Conservation (phyloP, 768 basidiomycete species). For the Mrakia gelida region DNA sequence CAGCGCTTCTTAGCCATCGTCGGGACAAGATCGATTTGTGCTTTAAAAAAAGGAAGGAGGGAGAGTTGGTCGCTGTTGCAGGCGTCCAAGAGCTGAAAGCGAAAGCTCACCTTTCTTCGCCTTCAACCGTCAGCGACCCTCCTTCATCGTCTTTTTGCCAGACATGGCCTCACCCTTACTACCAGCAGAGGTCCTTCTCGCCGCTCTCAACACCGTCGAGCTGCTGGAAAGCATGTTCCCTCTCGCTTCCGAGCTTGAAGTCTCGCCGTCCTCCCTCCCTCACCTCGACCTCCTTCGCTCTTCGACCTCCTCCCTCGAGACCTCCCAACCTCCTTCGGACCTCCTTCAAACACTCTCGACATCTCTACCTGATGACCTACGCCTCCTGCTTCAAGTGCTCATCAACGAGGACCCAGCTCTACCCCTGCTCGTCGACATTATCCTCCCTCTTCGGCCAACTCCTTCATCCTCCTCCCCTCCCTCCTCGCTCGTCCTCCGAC, state of each 20-base stretch:
- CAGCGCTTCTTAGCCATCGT: neutral
- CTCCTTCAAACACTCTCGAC: slow-evolving; percentile 17
- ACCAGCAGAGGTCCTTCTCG: slow-evolving; percentile 23
- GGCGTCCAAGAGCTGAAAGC: neutral
- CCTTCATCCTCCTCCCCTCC: neutral
- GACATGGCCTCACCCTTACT: neutral
- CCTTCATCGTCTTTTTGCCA: neutral
- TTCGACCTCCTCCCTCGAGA: neutral
- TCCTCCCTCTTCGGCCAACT: slow-evolving; percentile 17
- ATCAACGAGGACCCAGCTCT: neutral
- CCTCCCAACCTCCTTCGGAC: neutral
- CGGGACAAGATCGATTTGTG: neutral
- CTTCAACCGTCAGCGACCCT: neutral
- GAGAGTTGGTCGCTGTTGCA: neutral
- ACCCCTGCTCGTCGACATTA: neutral
- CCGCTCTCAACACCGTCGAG: slow-evolving; percentile 36
- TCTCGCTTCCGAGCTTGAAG: slow-evolving; percentile 36
- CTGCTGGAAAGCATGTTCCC: slow-evolving; percentile 41
- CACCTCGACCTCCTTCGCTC: slow-evolving; percentile 24
- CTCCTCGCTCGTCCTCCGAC: slow-evolving; percentile 6
- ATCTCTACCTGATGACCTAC: slow-evolving; percentile 30
- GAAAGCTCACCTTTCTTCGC: neutral
- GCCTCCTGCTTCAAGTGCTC: slow-evolving; percentile 17
- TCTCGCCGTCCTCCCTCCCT: slow-evolving; percentile 28
- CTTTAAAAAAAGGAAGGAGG: neutral